phyloP scores from a whole-genome alignment of 2,329 filamentous ascomycete species.

The Diaporthe humulicola region DNA sequence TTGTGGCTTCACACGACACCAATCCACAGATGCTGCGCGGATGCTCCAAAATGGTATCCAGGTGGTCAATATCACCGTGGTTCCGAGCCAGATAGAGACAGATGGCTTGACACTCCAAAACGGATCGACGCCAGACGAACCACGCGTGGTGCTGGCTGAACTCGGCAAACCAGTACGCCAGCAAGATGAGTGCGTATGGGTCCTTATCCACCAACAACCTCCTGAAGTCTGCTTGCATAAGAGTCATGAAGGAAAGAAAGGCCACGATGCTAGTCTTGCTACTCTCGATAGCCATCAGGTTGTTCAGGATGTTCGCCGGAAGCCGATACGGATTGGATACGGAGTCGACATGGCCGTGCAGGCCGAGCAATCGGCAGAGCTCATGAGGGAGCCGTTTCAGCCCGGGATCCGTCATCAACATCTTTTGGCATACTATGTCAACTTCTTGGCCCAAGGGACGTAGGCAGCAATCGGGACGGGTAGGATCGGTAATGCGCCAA shows the following conservation, averaged over 20 bases:
- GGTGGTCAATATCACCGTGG: background rate
- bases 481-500: background rate
- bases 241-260: background rate
- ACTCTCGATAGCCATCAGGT: background rate
- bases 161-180: background rate
- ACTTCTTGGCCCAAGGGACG: background rate
- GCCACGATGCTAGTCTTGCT: background rate
- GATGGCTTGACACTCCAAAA: background rate
- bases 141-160: background rate
- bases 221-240: background rate
- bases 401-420: background rate
- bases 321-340: background rate
- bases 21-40: background rate
- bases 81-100: background rate
- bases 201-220: background rate
- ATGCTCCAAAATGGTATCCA: background rate
- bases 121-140: background rate
- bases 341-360: background rate
- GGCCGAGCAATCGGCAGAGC: background rate
- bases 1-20: background rate
- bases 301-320: background rate
- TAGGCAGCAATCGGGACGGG: background rate
- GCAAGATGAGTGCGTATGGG: background rate
- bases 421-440: background rate
- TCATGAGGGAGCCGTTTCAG: background rate